A percentile compares a stretch with the other conserved stretches of the same genome.
Evolutionary conservation across 1,284 basidiomycete species (phyloP).

Genomic region (Ceratobasidium sp.): DNA sequence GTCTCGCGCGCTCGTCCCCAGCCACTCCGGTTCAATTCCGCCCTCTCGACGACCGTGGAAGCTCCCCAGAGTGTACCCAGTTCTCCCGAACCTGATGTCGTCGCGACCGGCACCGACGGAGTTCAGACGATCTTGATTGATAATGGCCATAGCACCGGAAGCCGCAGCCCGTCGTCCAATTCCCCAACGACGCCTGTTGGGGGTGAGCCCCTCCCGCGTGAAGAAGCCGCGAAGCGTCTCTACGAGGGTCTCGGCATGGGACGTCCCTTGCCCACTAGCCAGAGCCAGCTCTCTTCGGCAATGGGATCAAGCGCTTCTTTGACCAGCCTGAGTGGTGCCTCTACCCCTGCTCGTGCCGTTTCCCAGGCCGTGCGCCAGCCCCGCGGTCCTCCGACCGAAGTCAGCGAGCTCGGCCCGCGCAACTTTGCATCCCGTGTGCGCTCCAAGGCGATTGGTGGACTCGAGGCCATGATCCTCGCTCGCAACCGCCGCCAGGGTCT

Average conservation of each 20-base stretch:
- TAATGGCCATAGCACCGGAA: slow-evolving; percentile 40
- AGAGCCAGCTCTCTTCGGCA: slow-evolving; percentile 30
- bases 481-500: slow-evolving; percentile 67
- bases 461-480: slow-evolving; percentile 73
- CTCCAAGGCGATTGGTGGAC: slow-evolving; percentile 76
- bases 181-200: slow-evolving; percentile 43
- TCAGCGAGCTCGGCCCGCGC: slow-evolving; percentile 83
- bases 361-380: slow-evolving; percentile 73
- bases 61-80: slow-evolving; percentile 23
- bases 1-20: slow-evolving; percentile 57
- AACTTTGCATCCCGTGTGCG: slow-evolving; percentile 84
- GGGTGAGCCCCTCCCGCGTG: slow-evolving; percentile 62
- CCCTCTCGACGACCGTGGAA: slow-evolving; percentile 24
- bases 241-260: slow-evolving; percentile 82
- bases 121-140: slow-evolving; percentile 40
- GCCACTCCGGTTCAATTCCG: slow-evolving; percentile 62
- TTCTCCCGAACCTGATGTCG: slow-evolving; percentile 36
- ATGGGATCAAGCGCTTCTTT: slow-evolving; percentile 42
- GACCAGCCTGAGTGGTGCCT: slow-evolving; percentile 42
- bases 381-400: slow-evolving; percentile 80
- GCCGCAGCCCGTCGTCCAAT: slow-evolving; percentile 40
- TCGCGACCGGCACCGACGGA: slow-evolving; percentile 27
- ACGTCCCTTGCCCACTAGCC: slow-evolving; percentile 55
- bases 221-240: slow-evolving; percentile 77
- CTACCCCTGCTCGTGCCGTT: slow-evolving; percentile 55